Evolutionary conservation across 495 filamentous ascomycete genomes (phyloP).

Genomic region (Copromyces sp.): DNA sequence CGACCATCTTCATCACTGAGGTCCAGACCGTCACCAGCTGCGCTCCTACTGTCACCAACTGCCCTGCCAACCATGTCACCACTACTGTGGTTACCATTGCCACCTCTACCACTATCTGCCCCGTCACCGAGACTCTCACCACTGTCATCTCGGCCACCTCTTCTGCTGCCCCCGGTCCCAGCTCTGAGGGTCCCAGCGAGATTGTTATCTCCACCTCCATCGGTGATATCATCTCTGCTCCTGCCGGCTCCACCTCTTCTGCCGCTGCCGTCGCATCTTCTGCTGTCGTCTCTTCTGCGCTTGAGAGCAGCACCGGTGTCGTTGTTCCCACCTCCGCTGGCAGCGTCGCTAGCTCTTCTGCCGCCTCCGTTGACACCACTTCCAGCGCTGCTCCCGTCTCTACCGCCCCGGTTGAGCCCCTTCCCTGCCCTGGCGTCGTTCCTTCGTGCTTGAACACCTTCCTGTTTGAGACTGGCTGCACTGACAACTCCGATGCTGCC

Average conservation of each 20-base stretch:
- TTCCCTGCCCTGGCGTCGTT: constrained; percentile 60
- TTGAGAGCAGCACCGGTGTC: background rate
- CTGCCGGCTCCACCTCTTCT: background rate
- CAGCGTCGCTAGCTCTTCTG: background rate
- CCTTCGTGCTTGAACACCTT: constrained; percentile 93
- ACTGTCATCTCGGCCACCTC: constrained; percentile 9
- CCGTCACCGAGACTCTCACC: constrained; percentile 34
- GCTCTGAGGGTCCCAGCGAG: constrained; percentile 1
- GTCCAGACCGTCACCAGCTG: constrained; percentile 52
- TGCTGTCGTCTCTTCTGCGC: constrained; percentile 3
- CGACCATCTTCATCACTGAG: constrained; percentile 51
- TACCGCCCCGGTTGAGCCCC: constrained; percentile 34
- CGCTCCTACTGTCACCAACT: constrained; percentile 44
- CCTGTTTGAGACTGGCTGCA: constrained; percentile 64
- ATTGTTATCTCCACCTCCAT: background rate
- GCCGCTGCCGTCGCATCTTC: constrained; percentile 2
- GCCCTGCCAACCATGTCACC: constrained; percentile 41
- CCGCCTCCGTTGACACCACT: constrained; percentile 12
- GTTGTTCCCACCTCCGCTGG: constrained; percentile 6
- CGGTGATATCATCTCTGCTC: background rate
- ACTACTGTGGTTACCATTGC: constrained; percentile 49
- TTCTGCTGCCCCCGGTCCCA: constrained; percentile 3
- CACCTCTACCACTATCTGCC: constrained; percentile 53
- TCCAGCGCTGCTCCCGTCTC: constrained; percentile 27
- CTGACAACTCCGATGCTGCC: constrained; percentile 66